Conservation (phyloP, 257 asterid genomes). For the Gentiana macrophylla region DNA sequence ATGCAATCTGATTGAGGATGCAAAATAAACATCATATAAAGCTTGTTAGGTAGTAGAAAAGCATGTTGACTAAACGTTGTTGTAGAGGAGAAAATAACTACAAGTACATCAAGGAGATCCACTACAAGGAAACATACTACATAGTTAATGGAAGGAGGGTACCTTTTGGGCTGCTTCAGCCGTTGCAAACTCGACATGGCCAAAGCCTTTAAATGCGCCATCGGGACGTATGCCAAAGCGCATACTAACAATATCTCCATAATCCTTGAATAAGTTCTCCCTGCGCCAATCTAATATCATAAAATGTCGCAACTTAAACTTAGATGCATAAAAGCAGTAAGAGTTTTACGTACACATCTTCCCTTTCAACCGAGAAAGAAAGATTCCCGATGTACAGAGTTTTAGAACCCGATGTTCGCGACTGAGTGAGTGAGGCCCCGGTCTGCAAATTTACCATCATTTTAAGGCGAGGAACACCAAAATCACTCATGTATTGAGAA, state of each 20-base stretch:
- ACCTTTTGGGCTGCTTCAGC: slow-evolving; percentile 71
- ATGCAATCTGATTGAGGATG: no score
- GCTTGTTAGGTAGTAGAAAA: no score
- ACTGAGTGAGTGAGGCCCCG: slow-evolving; percentile 31
- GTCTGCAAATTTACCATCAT: slow-evolving; percentile 23
- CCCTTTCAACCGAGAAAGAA: slow-evolving; percentile 37
- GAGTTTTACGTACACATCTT: slow-evolving; percentile 49
- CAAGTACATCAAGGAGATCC: no score
- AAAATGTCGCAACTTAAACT: not conserved
- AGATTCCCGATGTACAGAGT: slow-evolving; percentile 74
- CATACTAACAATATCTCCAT: slow-evolving; percentile 59
- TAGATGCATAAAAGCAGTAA: not conserved
- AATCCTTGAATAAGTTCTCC: slow-evolving; percentile 54
- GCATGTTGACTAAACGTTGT: no score
- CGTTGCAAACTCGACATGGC: slow-evolving; percentile 81
- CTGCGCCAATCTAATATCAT: slow-evolving; percentile 21
- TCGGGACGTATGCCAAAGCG: slow-evolving; percentile 49
- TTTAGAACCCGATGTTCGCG: slow-evolving; percentile 38
- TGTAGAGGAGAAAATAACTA: no score
- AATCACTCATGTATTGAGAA: not conserved
- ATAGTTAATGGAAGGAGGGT: not conserved
- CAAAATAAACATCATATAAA: no score
- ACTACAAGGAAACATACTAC: no score
- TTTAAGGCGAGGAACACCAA: not conserved
- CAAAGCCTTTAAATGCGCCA: slow-evolving; percentile 67